These are phyloP conservation scores for Podospora conica DNA, from an alignment of 495 filamentous ascomycete genomes.

Conservation along the genomic window DNA sequence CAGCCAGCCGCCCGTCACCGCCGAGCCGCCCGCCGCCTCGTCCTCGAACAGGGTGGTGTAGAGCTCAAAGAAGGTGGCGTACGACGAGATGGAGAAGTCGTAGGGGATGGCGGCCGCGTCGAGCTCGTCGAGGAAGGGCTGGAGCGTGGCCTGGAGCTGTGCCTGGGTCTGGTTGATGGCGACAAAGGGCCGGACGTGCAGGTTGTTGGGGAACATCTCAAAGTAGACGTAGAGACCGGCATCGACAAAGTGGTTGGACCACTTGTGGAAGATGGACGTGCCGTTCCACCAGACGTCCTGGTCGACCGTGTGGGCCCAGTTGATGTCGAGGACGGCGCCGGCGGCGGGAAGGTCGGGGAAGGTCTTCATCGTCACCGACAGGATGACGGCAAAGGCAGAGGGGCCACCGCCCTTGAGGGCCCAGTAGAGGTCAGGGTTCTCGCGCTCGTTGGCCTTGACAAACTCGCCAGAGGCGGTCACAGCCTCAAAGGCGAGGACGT, in stretches of 20 bases:
- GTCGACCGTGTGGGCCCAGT: constrained; percentile 28
- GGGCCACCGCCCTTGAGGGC: constrained; percentile 51
- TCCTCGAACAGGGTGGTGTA: constrained; percentile 37
- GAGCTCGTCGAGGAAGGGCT: constrained; percentile 35
- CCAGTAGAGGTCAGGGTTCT: constrained; percentile 54
- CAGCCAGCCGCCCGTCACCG: constrained; percentile 35
- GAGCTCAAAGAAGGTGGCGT: constrained; percentile 35
- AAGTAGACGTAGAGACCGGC: constrained; percentile 42
- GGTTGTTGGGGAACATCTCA: constrained; percentile 21
- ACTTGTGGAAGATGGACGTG: constrained; percentile 39
- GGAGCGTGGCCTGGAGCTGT: constrained; percentile 26
- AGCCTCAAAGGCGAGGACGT: constrained; percentile 48
- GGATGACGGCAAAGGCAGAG: constrained; percentile 51
- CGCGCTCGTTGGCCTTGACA: constrained; percentile 41
- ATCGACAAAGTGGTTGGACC: constrained; percentile 36
- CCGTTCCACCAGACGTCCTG: constrained; percentile 38
- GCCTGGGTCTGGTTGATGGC: constrained; percentile 27
- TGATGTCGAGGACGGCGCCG: constrained; percentile 26
- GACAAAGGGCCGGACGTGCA: constrained; percentile 32
- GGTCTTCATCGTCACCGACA: constrained; percentile 45
- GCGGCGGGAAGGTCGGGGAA: constrained; percentile 29
- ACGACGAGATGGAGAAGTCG: constrained; percentile 21
- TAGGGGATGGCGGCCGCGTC: constrained; percentile 19
- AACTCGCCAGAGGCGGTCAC: constrained; percentile 48
- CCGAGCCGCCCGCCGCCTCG: constrained; percentile 19